Conservation (phyloP, 495 filamentous ascomycete species). For the Immersiella caudata region DNA sequence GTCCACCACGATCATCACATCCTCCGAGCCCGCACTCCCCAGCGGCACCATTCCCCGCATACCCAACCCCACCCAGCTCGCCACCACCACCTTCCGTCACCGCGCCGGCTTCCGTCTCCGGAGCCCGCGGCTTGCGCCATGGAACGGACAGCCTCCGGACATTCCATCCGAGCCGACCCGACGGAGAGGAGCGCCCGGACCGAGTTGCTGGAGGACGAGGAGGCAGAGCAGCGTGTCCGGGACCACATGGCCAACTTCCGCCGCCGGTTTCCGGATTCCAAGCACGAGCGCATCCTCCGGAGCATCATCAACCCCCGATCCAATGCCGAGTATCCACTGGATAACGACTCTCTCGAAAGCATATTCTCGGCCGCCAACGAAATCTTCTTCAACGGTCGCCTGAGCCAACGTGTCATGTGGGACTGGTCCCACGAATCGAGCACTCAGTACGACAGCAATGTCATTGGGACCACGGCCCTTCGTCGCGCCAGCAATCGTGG, state of each 20-base stretch:
- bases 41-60: constrained; percentile 16
- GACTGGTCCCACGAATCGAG: constrained; percentile 49
- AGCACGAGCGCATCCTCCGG: constrained; percentile 52
- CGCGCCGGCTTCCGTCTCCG: constrained; percentile 10
- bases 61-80: constrained; percentile 5
- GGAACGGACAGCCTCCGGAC: constrained; percentile 40
- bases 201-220: constrained; percentile 41
- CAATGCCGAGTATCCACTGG: constrained; percentile 46
- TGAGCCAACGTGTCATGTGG: constrained; percentile 55
- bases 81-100: constrained; percentile 9
- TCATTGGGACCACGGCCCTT: constrained; percentile 59
- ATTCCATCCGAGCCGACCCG: constrained; percentile 37
- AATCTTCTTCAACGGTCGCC: constrained; percentile 56
- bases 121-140: constrained; percentile 24
- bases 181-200: constrained; percentile 29
- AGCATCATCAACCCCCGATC: constrained; percentile 52
- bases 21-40: constrained; percentile 8
- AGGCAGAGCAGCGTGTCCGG: constrained; percentile 45
- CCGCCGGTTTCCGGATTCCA: constrained; percentile 47
- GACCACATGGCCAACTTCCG: constrained; percentile 45
- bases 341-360: constrained; percentile 51
- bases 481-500: constrained; percentile 45
- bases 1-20: constrained; percentile 19
- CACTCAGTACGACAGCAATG: constrained; percentile 40
- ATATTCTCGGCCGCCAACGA: constrained; percentile 57